Base-by-base conservation (phyloP, 2,329 filamentous ascomycete species). In the Onygenales sp. region DNA sequence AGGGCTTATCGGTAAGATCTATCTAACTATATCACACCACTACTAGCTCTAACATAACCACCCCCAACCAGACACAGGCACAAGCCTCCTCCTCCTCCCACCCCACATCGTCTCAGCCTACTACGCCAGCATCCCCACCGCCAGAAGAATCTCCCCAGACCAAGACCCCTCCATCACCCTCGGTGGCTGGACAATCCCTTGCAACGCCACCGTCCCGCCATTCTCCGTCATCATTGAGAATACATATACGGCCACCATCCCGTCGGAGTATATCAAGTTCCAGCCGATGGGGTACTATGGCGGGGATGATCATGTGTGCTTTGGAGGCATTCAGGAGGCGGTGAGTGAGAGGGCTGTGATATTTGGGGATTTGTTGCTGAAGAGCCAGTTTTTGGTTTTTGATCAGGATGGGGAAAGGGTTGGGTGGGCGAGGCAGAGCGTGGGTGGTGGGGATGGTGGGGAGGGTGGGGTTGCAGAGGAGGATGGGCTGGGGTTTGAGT, bases 31-130 rank as follows among this genome's bases (percentile, higher is more conserved):
- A 21, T 42, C 27, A 13, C 8, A 13, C n/a, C 27, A 17, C 27
- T 10, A 4, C 10, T 48, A n/a, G 13, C 6, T 45, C 6, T 49
- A 32, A 49, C 47, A 14, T 27, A 13, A 21, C 47, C 21, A 6
- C 39, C 46, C 10, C 17, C 6, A 17, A 27, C 74, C 81, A 42
- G 85, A 88, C 66, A 87, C 85, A 2, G 85, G 84, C 32, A 86
- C 83, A 3, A 83, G 83, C 1, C 71, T 88, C 51, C 72, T 87
- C 62, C 78, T 87, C 49, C 70, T 85, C 36, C 77, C 79, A 21
- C 70, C 76, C 10, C 67, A 73, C 5, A 70, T 85, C 17, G 78
- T 78, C 2, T 63, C 73, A 27, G 73, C 73, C 39, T 88, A 87
- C 70, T 88, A 84, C 69, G 65, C 64, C 36, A 65, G 73, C 45